Percentiles rank a stretch among this genome's conserved stretches.
These are phyloP conservation scores for Carallia pectinifolia DNA, from an alignment of 345 rosid genomes.

Conservation along the genomic window DNA sequence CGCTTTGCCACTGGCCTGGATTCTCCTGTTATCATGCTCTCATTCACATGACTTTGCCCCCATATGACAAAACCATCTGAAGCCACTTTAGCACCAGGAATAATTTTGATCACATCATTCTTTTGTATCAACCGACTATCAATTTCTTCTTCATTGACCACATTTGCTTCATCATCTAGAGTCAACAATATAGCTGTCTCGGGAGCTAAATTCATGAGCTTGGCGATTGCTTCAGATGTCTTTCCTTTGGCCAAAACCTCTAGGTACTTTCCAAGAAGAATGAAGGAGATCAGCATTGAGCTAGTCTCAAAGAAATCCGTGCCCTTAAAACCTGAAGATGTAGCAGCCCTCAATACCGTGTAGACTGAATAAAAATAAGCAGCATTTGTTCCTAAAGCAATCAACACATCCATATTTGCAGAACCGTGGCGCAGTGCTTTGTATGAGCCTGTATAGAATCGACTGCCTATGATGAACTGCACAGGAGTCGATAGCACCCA, in stretches of 20 bases:
- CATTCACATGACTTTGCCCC: constrained; percentile 59
- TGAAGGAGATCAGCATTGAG: constrained; percentile 89
- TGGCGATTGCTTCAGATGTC: constrained; percentile 92
- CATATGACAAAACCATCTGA: constrained; percentile 48
- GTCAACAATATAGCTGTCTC: constrained; percentile 67
- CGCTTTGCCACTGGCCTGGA: constrained; percentile 57
- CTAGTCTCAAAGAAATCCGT: constrained; percentile 94
- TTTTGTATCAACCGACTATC: constrained; percentile 80
- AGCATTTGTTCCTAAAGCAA: constrained; percentile 84
- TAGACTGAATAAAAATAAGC: constrained; percentile 90
- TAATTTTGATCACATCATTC: constrained; percentile 68
- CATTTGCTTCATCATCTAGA: constrained; percentile 61
- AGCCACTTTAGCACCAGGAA: constrained; percentile 49
- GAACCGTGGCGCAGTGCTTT: constrained; percentile 80
- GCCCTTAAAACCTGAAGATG: constrained; percentile 53
- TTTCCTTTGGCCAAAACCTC: constrained; percentile 87
- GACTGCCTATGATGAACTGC: constrained; percentile 78
- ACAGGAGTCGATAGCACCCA: constrained; percentile 79
- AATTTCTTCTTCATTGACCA: constrained; percentile 64
- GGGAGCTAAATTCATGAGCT: constrained; percentile 85
- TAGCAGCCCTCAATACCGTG: constrained; percentile 72
- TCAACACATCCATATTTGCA: constrained; percentile 94
- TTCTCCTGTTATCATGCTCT: constrained; percentile 59
- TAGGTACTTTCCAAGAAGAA: constrained; percentile 85
- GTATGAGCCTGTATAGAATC: constrained; percentile 76